These are phyloP conservation scores for Pelargonium nanum DNA, from an alignment of 345 rosid genomes.

Conservation along the genomic window DNA sequence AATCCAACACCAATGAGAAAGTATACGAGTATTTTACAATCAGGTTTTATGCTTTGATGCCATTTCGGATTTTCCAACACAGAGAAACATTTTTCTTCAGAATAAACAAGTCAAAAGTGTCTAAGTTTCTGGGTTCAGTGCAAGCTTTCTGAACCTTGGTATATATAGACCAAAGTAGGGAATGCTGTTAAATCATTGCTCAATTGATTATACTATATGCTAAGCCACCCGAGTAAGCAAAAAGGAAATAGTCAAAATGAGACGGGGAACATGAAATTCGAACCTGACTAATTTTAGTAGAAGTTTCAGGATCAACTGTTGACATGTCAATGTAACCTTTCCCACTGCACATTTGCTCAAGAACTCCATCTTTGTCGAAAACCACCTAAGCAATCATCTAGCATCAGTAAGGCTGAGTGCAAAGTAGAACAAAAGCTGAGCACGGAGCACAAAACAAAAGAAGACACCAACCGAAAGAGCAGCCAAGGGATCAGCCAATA, in stretches of 20 bases:
- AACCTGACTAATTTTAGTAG: conserved; percentile 65
- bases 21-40: too few relatives aligned
- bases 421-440: not conserved
- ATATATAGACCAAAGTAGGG: too few relatives aligned
- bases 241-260: not conserved
- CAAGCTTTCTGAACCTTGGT: too few relatives aligned
- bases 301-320: conserved; percentile 84
- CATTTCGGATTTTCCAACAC: too few relatives aligned
- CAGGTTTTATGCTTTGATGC: too few relatives aligned
- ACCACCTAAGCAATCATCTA: conserved; percentile 48
- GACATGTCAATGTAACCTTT: conserved; percentile 94
- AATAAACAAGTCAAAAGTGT: too few relatives aligned
- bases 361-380: conserved; percentile 71
- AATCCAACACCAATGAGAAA: too few relatives aligned
- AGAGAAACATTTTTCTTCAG: too few relatives aligned
- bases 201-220: not conserved
- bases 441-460: not conserved
- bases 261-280: not conserved
- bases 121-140: too few relatives aligned
- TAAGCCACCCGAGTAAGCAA: too few relatives aligned
- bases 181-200: too few relatives aligned
- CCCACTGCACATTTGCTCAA: conserved; percentile 55
- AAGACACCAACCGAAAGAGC: conserved; percentile 54
- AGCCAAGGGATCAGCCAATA: conserved; percentile 85
- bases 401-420: not conserved